phyloP scores from a whole-genome alignment of 2,329 filamentous ascomycete genomes.

The Talaromyces atroroseus region DNA sequence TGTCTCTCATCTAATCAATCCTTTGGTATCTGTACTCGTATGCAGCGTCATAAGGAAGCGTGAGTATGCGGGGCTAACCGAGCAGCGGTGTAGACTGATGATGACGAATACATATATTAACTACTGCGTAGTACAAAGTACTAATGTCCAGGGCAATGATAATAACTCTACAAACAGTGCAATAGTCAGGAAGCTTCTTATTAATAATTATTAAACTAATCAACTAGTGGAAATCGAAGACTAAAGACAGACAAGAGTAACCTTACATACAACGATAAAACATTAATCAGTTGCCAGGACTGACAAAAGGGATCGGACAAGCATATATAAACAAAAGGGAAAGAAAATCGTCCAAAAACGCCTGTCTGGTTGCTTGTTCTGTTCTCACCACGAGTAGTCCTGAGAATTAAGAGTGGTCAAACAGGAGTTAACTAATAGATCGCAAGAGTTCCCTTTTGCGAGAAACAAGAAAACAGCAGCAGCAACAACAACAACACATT shows the following conservation, averaged over 20 bases:
- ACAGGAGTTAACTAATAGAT: background rate
- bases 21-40: no score
- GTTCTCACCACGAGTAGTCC: background rate
- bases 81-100: no score
- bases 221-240: background rate
- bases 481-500: background rate
- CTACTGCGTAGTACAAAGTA: no score
- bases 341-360: background rate
- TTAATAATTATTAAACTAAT: background rate
- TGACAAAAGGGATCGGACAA: background rate
- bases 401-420: background rate
- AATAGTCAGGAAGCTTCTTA: background rate
- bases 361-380: background rate
- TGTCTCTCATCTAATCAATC: background rate
- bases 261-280: background rate
- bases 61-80: no score
- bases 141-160: no score
- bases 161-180: no score
- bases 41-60: no score
- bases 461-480: no score
- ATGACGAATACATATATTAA: no score
- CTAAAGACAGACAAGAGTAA: background rate
- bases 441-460: background rate
- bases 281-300: background rate
- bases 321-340: background rate